Conservation (phyloP, 495 filamentous ascomycete species). For the Aspergillus haitiensis region DNA sequence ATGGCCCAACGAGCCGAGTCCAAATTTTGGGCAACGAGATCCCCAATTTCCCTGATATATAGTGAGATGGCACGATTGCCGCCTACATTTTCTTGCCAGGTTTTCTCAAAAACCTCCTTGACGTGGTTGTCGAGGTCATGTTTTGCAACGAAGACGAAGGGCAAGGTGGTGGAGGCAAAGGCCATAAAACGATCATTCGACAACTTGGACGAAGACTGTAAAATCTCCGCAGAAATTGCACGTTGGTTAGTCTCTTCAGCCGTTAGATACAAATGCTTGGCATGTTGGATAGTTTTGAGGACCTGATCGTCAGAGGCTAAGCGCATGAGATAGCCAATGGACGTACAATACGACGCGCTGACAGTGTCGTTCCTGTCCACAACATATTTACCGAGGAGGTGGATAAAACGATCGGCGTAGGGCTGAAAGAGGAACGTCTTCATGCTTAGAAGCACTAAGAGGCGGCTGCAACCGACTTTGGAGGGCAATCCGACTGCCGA, state of each 20-base stretch:
- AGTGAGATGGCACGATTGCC: conserved; percentile 77
- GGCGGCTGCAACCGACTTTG: conserved; percentile 84
- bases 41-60: conserved; percentile 79
- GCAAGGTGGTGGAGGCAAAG: conserved; percentile 70
- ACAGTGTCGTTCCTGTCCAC: conserved; percentile 91
- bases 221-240: conserved; percentile 72
- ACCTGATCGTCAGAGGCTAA: conserved; percentile 69
- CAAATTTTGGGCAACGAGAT: conserved; percentile 63
- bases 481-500: conserved; percentile 85
- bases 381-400: conserved; percentile 72
- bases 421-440: conserved; percentile 70
- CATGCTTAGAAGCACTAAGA: conserved; percentile 84
- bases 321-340: conserved; percentile 81
- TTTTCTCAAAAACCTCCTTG: conserved; percentile 70
- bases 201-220: conserved; percentile 77
- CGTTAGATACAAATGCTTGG: conserved; percentile 72
- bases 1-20: conserved; percentile 82
- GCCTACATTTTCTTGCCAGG: conserved; percentile 88
- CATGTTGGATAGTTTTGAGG: conserved; percentile 62
- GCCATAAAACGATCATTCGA: conserved; percentile 85
- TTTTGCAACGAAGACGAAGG: conserved; percentile 84
- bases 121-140: conserved; percentile 81
- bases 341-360: conserved; percentile 77
- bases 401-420: conserved; percentile 75
- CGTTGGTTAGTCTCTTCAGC: conserved; percentile 73